phyloP scores from a whole-genome alignment of 2,329 filamentous ascomycete genomes.

The Penicillium occitanis region DNA sequence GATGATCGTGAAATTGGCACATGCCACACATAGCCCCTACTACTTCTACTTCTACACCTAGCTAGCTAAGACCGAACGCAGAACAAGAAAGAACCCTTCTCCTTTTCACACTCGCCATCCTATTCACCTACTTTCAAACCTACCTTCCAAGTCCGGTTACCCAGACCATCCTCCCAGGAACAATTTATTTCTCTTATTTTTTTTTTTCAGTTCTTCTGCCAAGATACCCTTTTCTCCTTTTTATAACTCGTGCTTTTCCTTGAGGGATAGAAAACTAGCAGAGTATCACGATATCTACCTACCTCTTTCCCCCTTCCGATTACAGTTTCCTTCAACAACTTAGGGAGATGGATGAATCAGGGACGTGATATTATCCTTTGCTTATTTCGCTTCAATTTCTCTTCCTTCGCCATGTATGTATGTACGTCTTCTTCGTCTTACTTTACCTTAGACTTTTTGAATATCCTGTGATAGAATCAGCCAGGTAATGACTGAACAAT shows the following conservation, averaged over 20 bases:
- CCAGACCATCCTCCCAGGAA: neutral
- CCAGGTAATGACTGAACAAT: neutral
- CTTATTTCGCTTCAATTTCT: neutral
- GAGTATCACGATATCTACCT: too few species aligned
- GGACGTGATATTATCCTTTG: neutral
- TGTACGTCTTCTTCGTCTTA: too few species aligned
- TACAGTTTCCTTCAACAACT: too few species aligned
- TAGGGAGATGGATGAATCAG: too few species aligned
- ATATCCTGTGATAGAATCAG: neutral
- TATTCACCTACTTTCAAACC: neutral
- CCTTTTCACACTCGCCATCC: neutral
- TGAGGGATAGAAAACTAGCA: too few species aligned
- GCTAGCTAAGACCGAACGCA: conserved; percentile 1
- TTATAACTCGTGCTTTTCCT: neutral
- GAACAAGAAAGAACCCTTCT: neutral
- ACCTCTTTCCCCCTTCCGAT: too few species aligned
- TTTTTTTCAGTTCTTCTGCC: neutral
- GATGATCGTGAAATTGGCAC: neutral
- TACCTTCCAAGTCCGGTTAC: neutral
- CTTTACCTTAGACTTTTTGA: neutral
- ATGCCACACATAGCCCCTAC: neutral
- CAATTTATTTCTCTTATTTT: neutral
- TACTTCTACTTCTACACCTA: neutral
- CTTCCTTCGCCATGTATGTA: neutral
- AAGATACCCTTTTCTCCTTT: conserved; percentile 1